phyloP scores from a whole-genome alignment of 192 early-diverging fungal genomes.

The Paraglomus occultum region DNA sequence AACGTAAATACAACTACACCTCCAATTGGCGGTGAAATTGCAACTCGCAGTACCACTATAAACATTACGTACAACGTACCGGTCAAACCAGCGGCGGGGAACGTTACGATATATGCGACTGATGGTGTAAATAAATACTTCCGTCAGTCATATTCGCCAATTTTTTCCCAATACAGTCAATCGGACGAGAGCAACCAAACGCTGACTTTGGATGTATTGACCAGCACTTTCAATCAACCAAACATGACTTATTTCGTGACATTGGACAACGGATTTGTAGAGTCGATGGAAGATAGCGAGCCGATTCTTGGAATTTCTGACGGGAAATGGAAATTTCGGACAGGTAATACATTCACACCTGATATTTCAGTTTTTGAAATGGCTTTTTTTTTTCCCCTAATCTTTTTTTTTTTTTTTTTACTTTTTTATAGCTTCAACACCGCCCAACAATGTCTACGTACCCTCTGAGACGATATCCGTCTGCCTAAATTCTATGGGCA shows the following conservation, averaged over 20 bases:
- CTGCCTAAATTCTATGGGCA: no score
- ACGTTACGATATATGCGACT: no score
- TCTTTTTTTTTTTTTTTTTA: no score
- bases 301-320: not conserved
- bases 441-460: no score
- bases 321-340: not conserved
- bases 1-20: no score
- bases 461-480: no score
- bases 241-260: not conserved
- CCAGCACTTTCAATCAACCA: constrained; percentile 15
- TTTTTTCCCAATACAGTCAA: not conserved
- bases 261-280: not conserved
- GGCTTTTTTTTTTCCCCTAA: not conserved
- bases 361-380: not conserved
- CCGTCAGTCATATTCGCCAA: no score
- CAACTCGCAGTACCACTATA: no score
- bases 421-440: not conserved
- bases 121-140: no score
- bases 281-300: not conserved
- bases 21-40: no score
- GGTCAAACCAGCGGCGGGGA: no score
- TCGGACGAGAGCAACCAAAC: not conserved
- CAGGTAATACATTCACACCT: not conserved
- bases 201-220: not conserved
- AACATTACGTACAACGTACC: no score